These are phyloP conservation scores for Sphagnum tenellum DNA, from an alignment of 225 moss, liverwort and hornwort genomes.

Conservation along the genomic window DNA sequence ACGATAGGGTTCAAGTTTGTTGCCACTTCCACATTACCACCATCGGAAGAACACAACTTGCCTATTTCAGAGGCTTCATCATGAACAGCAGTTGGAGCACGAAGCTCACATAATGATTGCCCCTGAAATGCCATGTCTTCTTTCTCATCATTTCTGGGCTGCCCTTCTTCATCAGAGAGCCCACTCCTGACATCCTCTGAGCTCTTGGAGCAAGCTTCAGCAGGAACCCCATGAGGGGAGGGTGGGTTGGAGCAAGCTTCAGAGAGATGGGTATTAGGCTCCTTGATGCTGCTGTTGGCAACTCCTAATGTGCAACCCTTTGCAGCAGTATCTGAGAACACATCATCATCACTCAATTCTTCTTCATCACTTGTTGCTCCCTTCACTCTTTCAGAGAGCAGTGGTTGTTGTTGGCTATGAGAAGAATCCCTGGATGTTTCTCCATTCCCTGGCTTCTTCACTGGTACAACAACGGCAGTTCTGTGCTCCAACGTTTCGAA, in stretches of 20 bases:
- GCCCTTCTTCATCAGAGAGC: constrained; percentile 48
- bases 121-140: constrained; percentile 33
- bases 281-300: constrained; percentile 19
- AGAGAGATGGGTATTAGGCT: constrained; percentile 26
- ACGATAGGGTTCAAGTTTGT: constrained; percentile 34
- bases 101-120: constrained; percentile 32
- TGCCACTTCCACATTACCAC: constrained; percentile 48
- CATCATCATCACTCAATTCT: constrained; percentile 19
- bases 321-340: constrained; percentile 37
- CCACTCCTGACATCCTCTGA: constrained; percentile 64
- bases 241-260: no score
- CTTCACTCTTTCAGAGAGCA: no score
- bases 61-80: constrained; percentile 88
- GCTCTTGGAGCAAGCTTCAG: constrained; percentile 71
- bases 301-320: constrained; percentile 23
- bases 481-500: no score
- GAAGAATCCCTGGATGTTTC: no score
- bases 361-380: constrained; percentile 9
- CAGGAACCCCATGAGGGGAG: no score
- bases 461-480: no score
- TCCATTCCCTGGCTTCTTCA: no score
- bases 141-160: constrained; percentile 14
- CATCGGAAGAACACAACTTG: constrained; percentile 83
- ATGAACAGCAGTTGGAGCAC: constrained; percentile 35
- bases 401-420: no score